These are phyloP conservation scores for Knoxdaviesia proteae DNA, from an alignment of 2,329 filamentous ascomycete species.

Conservation along the genomic window DNA sequence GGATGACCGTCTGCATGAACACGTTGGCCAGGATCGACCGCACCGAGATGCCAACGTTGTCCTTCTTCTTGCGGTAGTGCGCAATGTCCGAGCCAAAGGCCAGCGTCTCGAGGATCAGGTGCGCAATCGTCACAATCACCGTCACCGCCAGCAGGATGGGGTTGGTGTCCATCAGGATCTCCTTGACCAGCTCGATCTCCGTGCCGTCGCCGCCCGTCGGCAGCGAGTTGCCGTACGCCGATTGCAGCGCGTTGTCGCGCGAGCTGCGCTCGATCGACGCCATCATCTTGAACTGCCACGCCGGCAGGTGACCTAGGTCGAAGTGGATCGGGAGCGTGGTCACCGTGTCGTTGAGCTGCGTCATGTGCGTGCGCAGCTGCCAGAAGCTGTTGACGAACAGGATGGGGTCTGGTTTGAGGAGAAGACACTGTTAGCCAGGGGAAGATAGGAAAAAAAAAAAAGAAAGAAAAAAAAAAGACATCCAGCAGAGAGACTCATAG, in stretches of 20 bases:
- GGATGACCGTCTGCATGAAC: constrained; percentile 91
- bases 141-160: constrained; percentile 76
- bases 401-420: constrained; percentile 35
- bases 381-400: constrained; percentile 92
- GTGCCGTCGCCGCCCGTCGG: constrained; percentile 70
- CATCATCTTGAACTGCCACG: constrained; percentile 82
- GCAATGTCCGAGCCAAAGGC: constrained; percentile 96
- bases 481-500: neutral
- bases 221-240: constrained; percentile 49
- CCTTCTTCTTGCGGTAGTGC: constrained; percentile 99
- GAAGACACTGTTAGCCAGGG: no score
- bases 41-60: constrained; percentile 89
- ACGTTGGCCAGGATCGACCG: constrained; percentile 93
- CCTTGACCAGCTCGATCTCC: constrained; percentile 95
- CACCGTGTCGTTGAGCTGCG: constrained; percentile 73
- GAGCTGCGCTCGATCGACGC: constrained; percentile 71
- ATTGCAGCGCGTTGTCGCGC: constrained; percentile 61
- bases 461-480: no score
- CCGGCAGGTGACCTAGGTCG: constrained; percentile 57
- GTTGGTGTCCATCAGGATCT: constrained; percentile 85
- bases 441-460: no score
- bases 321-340: constrained; percentile 64
- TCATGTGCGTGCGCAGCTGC: constrained; percentile 87
- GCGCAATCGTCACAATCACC: constrained; percentile 62
- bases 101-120: constrained; percentile 87